Percentiles rank a stretch among this genome's conserved stretches.
phyloP scores from a whole-genome alignment of 116 monocot species.

The Trichopus zeylanicus region DNA sequence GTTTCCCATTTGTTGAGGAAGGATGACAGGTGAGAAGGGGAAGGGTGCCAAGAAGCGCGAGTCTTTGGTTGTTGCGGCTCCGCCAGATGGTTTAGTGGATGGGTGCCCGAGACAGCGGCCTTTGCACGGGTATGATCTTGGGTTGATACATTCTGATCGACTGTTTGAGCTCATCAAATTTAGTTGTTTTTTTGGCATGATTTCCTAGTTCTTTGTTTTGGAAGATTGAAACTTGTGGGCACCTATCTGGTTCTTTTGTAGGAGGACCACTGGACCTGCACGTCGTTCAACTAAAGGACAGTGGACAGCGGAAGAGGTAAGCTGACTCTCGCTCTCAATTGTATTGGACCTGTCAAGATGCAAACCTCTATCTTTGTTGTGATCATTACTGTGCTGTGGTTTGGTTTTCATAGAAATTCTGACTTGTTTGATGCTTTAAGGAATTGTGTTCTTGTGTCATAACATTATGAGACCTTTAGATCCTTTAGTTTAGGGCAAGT shows the following conservation, averaged over 20 bases:
- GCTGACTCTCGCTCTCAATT: neutral
- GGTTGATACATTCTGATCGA: neutral
- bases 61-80: neutral
- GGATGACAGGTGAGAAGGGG: conserved; percentile 6
- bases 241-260: conserved; percentile 3
- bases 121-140: conserved; percentile 7
- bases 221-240: neutral
- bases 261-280: conserved; percentile 31
- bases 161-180: neutral
- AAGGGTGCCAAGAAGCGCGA: conserved; percentile 1
- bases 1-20: neutral
- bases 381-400: no score
- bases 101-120: conserved; percentile 6
- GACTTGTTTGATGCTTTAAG: no score
- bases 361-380: no score
- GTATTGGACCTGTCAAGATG: neutral
- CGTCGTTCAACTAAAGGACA: conserved; percentile 40
- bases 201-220: neutral
- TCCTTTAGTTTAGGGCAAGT: no score
- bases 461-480: no score
- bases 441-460: no score
- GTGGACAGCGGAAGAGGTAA: conserved; percentile 38
- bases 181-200: neutral
- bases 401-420: no score
- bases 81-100: neutral